These are phyloP conservation scores for Deinandra increscens DNA, from an alignment of 129 eudicot genomes.

Conservation along the genomic window DNA sequence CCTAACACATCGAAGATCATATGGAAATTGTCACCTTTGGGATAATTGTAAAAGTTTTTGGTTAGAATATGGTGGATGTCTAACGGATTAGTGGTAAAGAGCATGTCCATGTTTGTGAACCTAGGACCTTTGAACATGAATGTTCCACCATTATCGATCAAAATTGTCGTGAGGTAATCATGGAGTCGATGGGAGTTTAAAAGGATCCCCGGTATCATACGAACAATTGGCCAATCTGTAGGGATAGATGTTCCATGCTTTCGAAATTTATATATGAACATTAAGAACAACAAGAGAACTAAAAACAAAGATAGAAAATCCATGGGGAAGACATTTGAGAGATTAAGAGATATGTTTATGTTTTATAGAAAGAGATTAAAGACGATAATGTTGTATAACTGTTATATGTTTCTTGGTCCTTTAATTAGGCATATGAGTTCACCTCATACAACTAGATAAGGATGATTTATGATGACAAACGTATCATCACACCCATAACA, in stretches of 20 bases:
- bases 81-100: slow-evolving; percentile 43
- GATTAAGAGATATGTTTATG: neutral
- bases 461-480: neutral
- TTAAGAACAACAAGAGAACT: neutral
- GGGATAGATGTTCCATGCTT: neutral
- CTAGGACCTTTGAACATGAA: slow-evolving; percentile 20
- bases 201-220: slow-evolving; percentile 17
- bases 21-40: too few species aligned
- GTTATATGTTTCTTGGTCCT: neutral
- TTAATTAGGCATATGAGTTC: neutral
- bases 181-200: slow-evolving; percentile 26
- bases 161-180: slow-evolving; percentile 14
- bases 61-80: slow-evolving; percentile 34
- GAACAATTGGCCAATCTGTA: slow-evolving; percentile 31
- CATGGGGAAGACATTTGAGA: slow-evolving; percentile 15
- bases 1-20: slow-evolving; percentile 43
- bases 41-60: slow-evolving; percentile 27
- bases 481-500: neutral
- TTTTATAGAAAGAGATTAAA: slow-evolving; percentile 2
- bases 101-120: slow-evolving; percentile 27
- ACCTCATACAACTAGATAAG: neutral
- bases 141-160: slow-evolving; percentile 13
- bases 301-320: neutral
- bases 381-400: neutral
- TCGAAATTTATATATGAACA: neutral